Evolutionary conservation across 208 protist genomes (phyloP), one percentile per base, ranked within the genome.

Genomic region (Novymonas esmeraldas): DNA sequence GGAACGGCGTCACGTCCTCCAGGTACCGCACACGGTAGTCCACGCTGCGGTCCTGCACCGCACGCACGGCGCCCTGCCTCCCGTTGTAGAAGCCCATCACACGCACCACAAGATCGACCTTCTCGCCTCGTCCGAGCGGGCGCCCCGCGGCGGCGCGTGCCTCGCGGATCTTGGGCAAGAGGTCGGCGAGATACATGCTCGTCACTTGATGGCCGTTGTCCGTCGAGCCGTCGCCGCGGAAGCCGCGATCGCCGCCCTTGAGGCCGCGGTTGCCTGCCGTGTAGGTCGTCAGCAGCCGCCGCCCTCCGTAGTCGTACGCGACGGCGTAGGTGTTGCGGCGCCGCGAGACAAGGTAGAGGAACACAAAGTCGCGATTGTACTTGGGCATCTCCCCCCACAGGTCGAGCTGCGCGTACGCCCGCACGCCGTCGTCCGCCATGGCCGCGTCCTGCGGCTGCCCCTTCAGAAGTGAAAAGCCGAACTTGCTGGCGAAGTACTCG

Each of bases 41-140:
- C 16, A 76, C 72, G 11, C 71, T 79, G 58, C 91, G 85, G 63
- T 96, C 91, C 70, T 92, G 84, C 45, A 96, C 86, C 3, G 91
- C 91, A 28, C 88, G 83, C 64, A 96, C 86, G 16, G 91, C 91
- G 22, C 91, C 91, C 63, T 96, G 91, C 20, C 91, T 76, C 41
- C 91, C 87, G 60, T 96, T 96, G 74, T 96, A 96, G 51, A 93
- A 96, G 26, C 91, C 91, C 88, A 96, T 94, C 20, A 96, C 91
- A 20, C 91, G 85, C 52, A 96, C 80, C 18, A 96, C 91, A 20
- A 96, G 76, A n/a, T 94, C 85, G 48, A 96, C 76, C 72, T 96
- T 96, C 50, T 96, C 84, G 13, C 79, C 82, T 7, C 73, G 73
- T 29, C 63, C 70, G 41, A 93, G 50, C 16, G 84, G 84, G 1